Base-by-base conservation (phyloP, 1,284 basidiomycete species). In the Hypsizygus ulmarius region DNA sequence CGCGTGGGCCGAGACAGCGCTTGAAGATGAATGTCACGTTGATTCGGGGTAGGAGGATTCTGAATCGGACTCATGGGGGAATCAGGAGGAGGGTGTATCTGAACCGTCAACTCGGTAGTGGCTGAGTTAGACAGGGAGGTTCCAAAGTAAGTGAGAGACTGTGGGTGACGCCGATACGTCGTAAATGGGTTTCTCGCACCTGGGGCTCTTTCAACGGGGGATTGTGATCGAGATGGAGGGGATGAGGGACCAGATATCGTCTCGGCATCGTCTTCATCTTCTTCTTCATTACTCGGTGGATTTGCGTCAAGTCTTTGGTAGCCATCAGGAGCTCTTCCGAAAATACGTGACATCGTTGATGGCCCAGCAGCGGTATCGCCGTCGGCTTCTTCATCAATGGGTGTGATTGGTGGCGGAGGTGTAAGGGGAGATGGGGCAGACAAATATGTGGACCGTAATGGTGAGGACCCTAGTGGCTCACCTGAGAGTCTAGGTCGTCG, bases 121-220 rank as follows among this genome's bases (percentile, higher is more conserved):
- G 78, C 81, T 80, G 77, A 66, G 64, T 70, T 69, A 72, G 76
- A 74, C 59, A 74, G 62, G 52, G 75, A 73, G 55, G 71, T 65
- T 63, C 77, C 75, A 70, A 79, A 72, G 67, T 80, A 78, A 78
- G 79, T 78, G 74, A 82, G 71, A 57, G 78, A 79, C 60, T 67
- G 74, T 63, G 62, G 70, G 47, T 72, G 74, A 67, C 78, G 79
- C 64, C 83, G 78, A 75, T 80, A 80, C 69, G 73, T 73, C 72
- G 78, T 79, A 78, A 87, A 88, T 64, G 80, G 83, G 79, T 77
- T 79, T 64, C 73, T 79, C 84, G 84, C 82, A 88, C 85, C 84
- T 86, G 78, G 73, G 64, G 69, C 28, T 48, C 38, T 64, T 63
- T 57, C 59, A 59, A 73, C 70, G 60, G 73, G 74, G 47, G 73